Percentiles rank a stretch among this genome's conserved stretches.
Evolutionary conservation across 805 yeast species (phyloP).

Genomic region (Kluyveromyces nonfermentans): DNA sequence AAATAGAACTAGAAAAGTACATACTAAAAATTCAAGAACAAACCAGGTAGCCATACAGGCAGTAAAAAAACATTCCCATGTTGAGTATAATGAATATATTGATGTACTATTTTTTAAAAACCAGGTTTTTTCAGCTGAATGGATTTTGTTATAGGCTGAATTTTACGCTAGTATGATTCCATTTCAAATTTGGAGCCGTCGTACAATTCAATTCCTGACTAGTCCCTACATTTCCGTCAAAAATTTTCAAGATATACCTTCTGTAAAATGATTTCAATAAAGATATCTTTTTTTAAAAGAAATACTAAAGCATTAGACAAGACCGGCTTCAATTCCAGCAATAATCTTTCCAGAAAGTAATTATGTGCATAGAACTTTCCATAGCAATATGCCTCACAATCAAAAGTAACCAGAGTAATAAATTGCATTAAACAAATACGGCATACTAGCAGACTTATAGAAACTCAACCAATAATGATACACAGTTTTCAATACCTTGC

Average conservation of each 20-base stretch:
- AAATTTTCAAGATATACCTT: not conserved
- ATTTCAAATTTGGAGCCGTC: slow-evolving; percentile 36
- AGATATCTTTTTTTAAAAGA: not conserved
- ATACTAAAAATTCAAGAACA: slow-evolving; percentile 78
- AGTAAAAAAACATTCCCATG: slow-evolving; percentile 53
- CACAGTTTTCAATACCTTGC: slow-evolving; percentile 70
- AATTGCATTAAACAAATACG: slow-evolving; percentile 53
- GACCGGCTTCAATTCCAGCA: not conserved
- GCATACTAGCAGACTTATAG: slow-evolving; percentile 72
- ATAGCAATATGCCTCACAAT: slow-evolving; percentile 62
- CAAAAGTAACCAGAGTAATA: slow-evolving; percentile 45
- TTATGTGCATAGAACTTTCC: slow-evolving; percentile 36
- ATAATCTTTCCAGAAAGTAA: slow-evolving; percentile 14
- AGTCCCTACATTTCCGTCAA: not conserved
- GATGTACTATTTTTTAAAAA: slow-evolving; percentile 53
- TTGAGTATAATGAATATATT: slow-evolving; percentile 39
- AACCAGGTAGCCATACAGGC: slow-evolving; percentile 53
- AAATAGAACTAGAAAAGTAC: slow-evolving; percentile 66
- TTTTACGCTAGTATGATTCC: slow-evolving; percentile 37
- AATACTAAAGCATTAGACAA: too few relatives aligned
- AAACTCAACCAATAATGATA: slow-evolving; percentile 51
- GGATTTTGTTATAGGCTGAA: slow-evolving; percentile 45
- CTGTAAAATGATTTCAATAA: not conserved
- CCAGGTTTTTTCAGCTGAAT: slow-evolving; percentile 56
- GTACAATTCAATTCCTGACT: slow-evolving; percentile 20